phyloP scores from a whole-genome alignment of 306 rosid genomes.

The Sophora flavescens region DNA sequence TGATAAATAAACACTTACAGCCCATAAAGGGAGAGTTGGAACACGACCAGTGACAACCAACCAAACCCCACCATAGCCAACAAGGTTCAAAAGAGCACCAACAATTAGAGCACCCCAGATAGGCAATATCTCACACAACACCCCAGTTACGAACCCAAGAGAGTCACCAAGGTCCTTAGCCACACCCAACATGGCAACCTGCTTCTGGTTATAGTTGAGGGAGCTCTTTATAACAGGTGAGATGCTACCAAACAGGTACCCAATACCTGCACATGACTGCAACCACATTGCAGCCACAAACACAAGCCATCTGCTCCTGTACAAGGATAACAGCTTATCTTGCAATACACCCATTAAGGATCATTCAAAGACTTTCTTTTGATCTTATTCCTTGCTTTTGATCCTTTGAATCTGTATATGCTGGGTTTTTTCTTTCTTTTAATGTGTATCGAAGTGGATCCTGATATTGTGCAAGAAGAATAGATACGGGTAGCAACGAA shows the following conservation, averaged over 20 bases:
- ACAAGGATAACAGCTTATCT: conserved; percentile 59
- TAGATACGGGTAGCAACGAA: conserved; percentile 3
- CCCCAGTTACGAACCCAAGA: conserved; percentile 85
- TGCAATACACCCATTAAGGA: conserved; percentile 47
- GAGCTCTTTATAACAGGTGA: conserved; percentile 82
- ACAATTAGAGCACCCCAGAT: conserved; percentile 75
- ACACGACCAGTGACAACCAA: conserved; percentile 68
- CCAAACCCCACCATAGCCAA: conserved; percentile 95
- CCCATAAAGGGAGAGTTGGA: conserved; percentile 79
- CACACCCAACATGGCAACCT: conserved; percentile 76
- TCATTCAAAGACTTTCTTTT: neutral
- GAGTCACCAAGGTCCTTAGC: conserved; percentile 92
- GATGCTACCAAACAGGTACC: conserved; percentile 87
- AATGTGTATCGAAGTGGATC: neutral
- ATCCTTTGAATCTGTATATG: neutral
- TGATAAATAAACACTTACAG: conserved; percentile 61
- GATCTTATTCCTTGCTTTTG: neutral
- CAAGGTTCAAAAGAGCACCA: conserved; percentile 69
- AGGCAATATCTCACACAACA: conserved; percentile 78
- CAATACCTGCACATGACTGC: conserved; percentile 93
- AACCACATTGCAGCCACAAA: conserved; percentile 97
- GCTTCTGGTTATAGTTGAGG: conserved; percentile 75
- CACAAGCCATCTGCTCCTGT: conserved; percentile 84
- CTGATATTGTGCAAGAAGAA: neutral
- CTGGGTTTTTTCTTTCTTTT: neutral